These are phyloP conservation scores for Asterella californica DNA, from an alignment of 225 moss, liverwort and hornwort species.

Conservation along the genomic window DNA sequence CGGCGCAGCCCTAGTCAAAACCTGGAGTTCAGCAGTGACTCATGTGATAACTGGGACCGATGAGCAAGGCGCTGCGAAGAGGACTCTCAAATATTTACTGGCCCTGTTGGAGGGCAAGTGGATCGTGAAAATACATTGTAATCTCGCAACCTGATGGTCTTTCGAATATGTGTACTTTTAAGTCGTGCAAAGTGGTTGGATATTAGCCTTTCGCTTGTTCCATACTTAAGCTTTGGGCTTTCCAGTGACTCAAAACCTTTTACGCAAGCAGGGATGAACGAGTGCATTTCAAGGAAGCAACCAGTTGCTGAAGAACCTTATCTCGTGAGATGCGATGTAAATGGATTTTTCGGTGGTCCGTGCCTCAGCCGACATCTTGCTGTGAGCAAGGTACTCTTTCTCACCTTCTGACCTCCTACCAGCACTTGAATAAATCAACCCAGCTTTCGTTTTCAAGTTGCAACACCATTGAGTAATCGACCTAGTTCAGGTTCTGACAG, in stretches of 20 bases:
- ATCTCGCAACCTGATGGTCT: neutral
- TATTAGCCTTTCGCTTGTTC: neutral
- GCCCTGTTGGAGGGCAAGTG: constrained; percentile 50
- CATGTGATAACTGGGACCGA: constrained; percentile 55
- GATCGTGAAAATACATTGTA: constrained; percentile 45
- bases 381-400: constrained; percentile 33
- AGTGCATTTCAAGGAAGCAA: constrained; percentile 32
- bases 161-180: neutral
- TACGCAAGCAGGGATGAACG: constrained; percentile 42
- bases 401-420: neutral
- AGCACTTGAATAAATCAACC: neutral
- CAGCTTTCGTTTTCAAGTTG: neutral
- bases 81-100: constrained; percentile 51
- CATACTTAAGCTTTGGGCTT: neutral
- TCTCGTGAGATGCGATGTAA: constrained; percentile 35
- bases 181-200: neutral
- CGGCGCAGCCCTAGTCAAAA: constrained; percentile 39
- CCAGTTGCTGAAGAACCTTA: constrained; percentile 31
- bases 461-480: neutral
- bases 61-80: constrained; percentile 42
- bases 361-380: constrained; percentile 38
- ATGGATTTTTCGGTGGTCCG: constrained; percentile 44
- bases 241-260: neutral
- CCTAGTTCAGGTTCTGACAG: neutral
- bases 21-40: constrained; percentile 49